phyloP scores from a whole-genome alignment of 129 eudicot genomes.

The Tagetes erecta region DNA sequence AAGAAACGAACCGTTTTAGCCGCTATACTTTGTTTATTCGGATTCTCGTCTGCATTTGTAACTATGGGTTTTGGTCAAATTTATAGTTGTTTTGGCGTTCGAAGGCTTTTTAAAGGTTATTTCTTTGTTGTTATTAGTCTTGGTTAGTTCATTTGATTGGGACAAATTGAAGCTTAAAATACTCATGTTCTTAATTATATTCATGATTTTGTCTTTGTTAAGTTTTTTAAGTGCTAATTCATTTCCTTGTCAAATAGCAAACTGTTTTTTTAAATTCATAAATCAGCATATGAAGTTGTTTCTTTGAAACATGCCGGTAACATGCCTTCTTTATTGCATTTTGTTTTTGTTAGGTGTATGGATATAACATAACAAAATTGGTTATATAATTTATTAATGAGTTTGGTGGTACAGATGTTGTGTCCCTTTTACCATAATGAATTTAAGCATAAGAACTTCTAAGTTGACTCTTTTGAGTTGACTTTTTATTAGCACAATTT shows the following conservation, averaged over 20 bases:
- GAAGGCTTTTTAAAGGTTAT: neutral
- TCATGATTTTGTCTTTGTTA: constrained; percentile 26
- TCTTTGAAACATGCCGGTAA: neutral
- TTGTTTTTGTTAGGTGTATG: constrained; percentile 17
- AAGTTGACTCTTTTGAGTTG: constrained; percentile 25
- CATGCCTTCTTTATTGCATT: constrained; percentile 21
- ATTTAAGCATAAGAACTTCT: constrained; percentile 21
- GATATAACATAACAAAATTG: constrained; percentile 14
- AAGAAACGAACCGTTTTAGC: constrained; percentile 3
- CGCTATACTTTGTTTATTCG: constrained; percentile 19
- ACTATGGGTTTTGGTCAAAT: constrained; percentile 1
- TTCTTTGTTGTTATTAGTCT: neutral
- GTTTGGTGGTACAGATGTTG: constrained; percentile 25
- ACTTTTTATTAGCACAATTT: constrained; percentile 16
- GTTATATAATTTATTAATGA: neutral
- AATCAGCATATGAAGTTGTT: constrained; percentile 7
- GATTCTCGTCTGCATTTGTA: constrained; percentile 26
- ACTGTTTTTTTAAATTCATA: neutral
- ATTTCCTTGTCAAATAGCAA: constrained; percentile 5
- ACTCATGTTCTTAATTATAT: constrained; percentile 20
- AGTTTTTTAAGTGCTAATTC: constrained; percentile 9
- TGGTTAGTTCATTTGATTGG: neutral
- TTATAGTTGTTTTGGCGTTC: constrained; percentile 16
- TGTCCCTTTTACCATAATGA: constrained; percentile 20
- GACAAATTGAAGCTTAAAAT: constrained; percentile 26